phyloP scores from a whole-genome alignment of 805 yeast species.

The Dipodascus geniculatus region DNA sequence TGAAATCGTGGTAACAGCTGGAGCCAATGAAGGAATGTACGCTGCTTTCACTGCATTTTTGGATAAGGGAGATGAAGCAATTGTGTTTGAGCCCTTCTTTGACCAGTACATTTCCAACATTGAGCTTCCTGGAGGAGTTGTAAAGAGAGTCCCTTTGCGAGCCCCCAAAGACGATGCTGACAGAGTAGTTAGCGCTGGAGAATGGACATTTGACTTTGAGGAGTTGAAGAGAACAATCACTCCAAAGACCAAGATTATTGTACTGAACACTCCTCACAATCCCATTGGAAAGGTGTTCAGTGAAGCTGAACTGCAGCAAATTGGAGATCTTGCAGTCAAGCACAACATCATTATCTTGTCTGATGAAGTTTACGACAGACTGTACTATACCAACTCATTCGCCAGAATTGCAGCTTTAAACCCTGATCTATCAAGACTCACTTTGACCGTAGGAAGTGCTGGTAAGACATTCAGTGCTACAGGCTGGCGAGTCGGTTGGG shows the following conservation, averaged over 20 bases:
- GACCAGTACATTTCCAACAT: constrained; percentile 94
- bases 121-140: constrained; percentile 87
- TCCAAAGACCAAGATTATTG: constrained; percentile 70
- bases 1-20: constrained; percentile 78
- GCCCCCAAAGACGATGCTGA: constrained; percentile 64
- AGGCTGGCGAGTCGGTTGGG: constrained; percentile 98
- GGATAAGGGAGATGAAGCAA: constrained; percentile 83
- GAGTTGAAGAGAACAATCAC: constrained; percentile 64
- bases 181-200: constrained; percentile 61
- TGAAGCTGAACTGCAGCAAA: constrained; percentile 54
- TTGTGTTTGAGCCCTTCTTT: constrained; percentile 93
- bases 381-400: constrained; percentile 57
- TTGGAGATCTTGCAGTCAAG: constrained; percentile 77
- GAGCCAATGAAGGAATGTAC: constrained; percentile 94
- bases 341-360: constrained; percentile 74
- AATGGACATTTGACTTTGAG: constrained; percentile 78
- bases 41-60: constrained; percentile 76
- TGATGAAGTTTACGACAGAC: constrained; percentile 92
- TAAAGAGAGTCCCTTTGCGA: constrained; percentile 72
- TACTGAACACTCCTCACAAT: constrained; percentile 90
- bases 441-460: constrained; percentile 90
- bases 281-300: constrained; percentile 90
- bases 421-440: constrained; percentile 67
- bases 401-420: constrained; percentile 75
- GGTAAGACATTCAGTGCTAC: constrained; percentile 97